phyloP scores from a whole-genome alignment of 805 yeast genomes.

The Hanseniaspora valbyensis region DNA sequence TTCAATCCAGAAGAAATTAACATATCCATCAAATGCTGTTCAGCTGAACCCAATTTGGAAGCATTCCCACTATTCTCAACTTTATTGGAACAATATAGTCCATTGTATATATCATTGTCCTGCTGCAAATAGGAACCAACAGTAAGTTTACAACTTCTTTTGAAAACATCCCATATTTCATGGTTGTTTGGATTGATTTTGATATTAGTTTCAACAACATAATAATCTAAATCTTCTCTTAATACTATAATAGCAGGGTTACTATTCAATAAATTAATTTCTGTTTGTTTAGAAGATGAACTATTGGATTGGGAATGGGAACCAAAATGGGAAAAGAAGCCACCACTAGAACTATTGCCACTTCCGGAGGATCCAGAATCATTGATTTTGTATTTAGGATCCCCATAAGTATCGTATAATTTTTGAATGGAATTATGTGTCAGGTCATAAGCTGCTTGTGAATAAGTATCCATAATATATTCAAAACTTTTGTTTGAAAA shows the following conservation, averaged over 20 bases:
- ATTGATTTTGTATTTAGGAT: slow-evolving; percentile 10
- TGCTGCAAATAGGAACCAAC: slow-evolving; percentile 58
- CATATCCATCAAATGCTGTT: slow-evolving; percentile 90
- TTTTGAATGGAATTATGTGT: slow-evolving; percentile 33
- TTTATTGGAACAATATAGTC: slow-evolving; percentile 39
- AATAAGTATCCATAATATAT: slow-evolving; percentile 65
- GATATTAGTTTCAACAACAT: slow-evolving; percentile 67
- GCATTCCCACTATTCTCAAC: slow-evolving; percentile 21
- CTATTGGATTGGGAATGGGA: slow-evolving; percentile 20
- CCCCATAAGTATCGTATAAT: slow-evolving; percentile 26
- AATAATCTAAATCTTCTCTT: slow-evolving; percentile 88
- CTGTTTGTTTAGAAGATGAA: slow-evolving; percentile 17
- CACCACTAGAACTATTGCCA: slow-evolving; percentile 15
- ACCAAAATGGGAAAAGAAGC: slow-evolving; percentile 22
- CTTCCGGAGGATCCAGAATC: slow-evolving; percentile 1
- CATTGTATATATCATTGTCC: slow-evolving; percentile 60
- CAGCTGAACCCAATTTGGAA: slow-evolving; percentile 67
- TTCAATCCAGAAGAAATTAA: slow-evolving; percentile 78
- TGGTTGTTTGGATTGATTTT: slow-evolving; percentile 40
- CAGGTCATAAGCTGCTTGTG: slow-evolving; percentile 54
- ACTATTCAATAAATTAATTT: slow-evolving; percentile 40
- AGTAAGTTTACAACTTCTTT: slow-evolving; percentile 56
- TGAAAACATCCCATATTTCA: slow-evolving; percentile 33
- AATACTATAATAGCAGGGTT: slow-evolving; percentile 87
- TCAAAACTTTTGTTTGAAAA: slow-evolving; percentile 80